Percentiles rank a stretch among this genome's conserved stretches.
Evolutionary conservation across 1,139 yeast genomes (phyloP).

Genomic region (Taphrina communis): DNA sequence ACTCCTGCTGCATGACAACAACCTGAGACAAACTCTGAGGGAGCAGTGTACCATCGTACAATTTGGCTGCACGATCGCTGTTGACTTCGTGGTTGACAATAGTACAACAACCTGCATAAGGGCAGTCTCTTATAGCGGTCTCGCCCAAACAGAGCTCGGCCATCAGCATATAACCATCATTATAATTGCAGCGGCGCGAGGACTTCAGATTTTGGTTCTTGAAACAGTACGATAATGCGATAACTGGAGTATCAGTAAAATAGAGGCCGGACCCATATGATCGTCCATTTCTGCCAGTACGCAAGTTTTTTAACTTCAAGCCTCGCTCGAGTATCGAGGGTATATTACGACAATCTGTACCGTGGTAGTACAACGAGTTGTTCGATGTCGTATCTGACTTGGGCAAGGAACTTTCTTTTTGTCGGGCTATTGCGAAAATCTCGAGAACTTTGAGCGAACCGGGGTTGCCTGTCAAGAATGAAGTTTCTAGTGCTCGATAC

Average conservation of each 20-base stretch:
- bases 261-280: conserved; percentile 2
- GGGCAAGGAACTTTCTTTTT: not conserved
- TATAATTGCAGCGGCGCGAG: not conserved
- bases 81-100: conserved; percentile 8
- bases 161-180: conserved; percentile 7
- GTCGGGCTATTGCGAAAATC: not conserved
- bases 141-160: conserved; percentile 16
- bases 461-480: not conserved
- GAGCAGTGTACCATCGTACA: not conserved
- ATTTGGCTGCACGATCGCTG: not conserved
- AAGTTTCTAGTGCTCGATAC: not conserved
- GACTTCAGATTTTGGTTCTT: not conserved
- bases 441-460: not conserved
- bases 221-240: not conserved
- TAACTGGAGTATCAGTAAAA: not conserved
- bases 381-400: not conserved
- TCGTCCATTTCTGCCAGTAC: not conserved
- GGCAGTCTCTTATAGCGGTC: not conserved
- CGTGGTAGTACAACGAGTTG: conserved; percentile 13
- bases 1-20: conserved; percentile 5
- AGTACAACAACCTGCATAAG: not conserved
- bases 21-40: conserved; percentile 1
- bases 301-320: not conserved
- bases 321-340: conserved; percentile 2
- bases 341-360: conserved; percentile 1